Evolutionary conservation across 2,329 filamentous ascomycete species (phyloP).

Genomic region (Sporothrix pseudoabietina): DNA sequence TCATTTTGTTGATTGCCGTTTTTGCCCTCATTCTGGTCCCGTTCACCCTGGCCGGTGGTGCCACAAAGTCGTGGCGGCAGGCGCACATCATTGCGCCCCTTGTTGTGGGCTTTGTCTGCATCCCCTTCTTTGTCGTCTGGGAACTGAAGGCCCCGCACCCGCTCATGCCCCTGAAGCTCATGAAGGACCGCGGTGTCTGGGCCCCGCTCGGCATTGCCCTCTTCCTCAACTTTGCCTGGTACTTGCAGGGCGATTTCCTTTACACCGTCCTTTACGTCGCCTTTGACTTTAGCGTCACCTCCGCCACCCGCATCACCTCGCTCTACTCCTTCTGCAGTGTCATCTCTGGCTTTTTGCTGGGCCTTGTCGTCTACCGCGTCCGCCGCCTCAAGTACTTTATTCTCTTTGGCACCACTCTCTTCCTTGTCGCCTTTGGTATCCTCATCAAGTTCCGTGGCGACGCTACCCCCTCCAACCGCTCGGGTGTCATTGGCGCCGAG

Average conservation of each 20-base stretch:
- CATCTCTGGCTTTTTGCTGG: slow-evolving; percentile 58
- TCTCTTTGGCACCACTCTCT: slow-evolving; percentile 60
- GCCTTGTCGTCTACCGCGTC: slow-evolving; percentile 58
- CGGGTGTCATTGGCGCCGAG: slow-evolving; percentile 64
- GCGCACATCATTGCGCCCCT: slow-evolving; percentile 49
- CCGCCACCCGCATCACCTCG: slow-evolving; percentile 61
- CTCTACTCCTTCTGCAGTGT: slow-evolving; percentile 62
- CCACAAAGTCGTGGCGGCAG: slow-evolving; percentile 44
- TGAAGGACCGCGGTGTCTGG: slow-evolving; percentile 67
- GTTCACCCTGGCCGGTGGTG: slow-evolving; percentile 51
- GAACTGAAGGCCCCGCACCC: slow-evolving; percentile 53
- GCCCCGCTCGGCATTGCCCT: slow-evolving; percentile 61
- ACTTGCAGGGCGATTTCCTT: slow-evolving; percentile 65
- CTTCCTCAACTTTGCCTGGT: slow-evolving; percentile 61
- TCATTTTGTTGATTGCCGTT: slow-evolving; percentile 51
- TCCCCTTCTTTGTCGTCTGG: slow-evolving; percentile 56
- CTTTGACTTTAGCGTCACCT: slow-evolving; percentile 60
- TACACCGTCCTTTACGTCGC: slow-evolving; percentile 64
- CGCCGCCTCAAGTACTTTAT: slow-evolving; percentile 67
- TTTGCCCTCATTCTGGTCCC: slow-evolving; percentile 52
- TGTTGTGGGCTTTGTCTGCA: slow-evolving; percentile 50
- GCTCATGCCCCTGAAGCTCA: slow-evolving; percentile 61
- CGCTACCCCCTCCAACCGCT: slow-evolving; percentile 46
- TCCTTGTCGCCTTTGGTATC: slow-evolving; percentile 66
- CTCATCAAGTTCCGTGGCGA: slow-evolving; percentile 65